Conservation (phyloP, 768 basidiomycete genomes). For the Russula olivacea region DNA sequence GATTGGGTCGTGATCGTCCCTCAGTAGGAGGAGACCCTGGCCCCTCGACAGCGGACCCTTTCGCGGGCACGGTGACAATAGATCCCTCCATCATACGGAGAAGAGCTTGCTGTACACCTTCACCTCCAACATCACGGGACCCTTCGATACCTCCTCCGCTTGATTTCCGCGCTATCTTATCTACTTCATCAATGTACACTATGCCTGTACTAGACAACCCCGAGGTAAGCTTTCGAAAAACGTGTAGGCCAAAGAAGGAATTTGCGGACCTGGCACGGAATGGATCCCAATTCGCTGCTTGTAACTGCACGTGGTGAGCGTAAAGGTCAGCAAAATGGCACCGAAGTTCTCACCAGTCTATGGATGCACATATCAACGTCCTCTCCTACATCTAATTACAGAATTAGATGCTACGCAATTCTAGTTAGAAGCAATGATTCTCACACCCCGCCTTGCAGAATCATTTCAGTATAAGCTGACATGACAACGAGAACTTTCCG, state of each 20-base stretch:
- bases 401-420: constrained; percentile 4
- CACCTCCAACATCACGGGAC: constrained; percentile 85
- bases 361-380: constrained; percentile 92
- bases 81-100: constrained; percentile 94
- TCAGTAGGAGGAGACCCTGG: constrained; percentile 42
- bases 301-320: constrained; percentile 47
- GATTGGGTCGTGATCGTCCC: constrained; percentile 45
- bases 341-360: constrained; percentile 52
- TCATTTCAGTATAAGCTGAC: constrained; percentile 7
- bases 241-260: background rate
- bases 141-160: constrained; percentile 54
- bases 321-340: background rate
- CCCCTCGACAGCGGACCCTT: constrained; percentile 47
- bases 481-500: background rate
- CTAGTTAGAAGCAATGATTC: constrained; percentile 29
- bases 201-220: constrained; percentile 68
- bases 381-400: constrained; percentile 76
- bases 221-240: constrained; percentile 5
- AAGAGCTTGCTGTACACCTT: constrained; percentile 93
- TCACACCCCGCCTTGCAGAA: constrained; percentile 59
- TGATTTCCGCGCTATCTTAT: constrained; percentile 77
- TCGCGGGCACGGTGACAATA: constrained; percentile 72
- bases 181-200: constrained; percentile 93
- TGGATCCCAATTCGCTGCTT: constrained; percentile 88
- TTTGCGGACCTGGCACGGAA: constrained; percentile 63